phyloP scores from a whole-genome alignment of 306 rosid species.

The Amphicarpaea edgeworthii region DNA sequence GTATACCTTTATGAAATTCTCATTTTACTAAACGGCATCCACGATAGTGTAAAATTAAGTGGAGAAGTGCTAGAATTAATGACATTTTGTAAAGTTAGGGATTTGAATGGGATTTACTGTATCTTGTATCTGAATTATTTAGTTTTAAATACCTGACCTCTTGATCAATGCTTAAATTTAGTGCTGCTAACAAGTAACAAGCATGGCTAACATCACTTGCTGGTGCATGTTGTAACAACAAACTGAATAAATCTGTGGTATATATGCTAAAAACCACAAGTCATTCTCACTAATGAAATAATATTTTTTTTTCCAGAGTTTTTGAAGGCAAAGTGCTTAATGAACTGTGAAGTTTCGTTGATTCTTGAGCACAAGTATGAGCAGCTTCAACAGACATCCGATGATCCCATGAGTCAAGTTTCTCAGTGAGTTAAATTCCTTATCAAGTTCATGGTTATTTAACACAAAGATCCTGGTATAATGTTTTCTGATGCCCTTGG shows the following conservation, averaged over 20 bases:
- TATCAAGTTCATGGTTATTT: constrained; percentile 2
- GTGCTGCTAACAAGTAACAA: too few relatives aligned
- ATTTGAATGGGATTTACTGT: too few relatives aligned
- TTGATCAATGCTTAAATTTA: too few relatives aligned
- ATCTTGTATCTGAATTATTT: too few relatives aligned
- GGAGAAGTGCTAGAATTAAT: not conserved
- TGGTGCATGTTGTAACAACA: constrained; percentile 31
- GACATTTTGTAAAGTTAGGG: not conserved
- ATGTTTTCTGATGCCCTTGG: not conserved
- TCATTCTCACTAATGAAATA: constrained; percentile 23
- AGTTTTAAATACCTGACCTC: too few relatives aligned
- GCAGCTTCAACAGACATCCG: constrained; percentile 95
- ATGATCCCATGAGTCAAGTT: constrained; percentile 89
- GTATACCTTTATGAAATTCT: not conserved
- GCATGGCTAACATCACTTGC: not conserved
- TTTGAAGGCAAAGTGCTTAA: constrained; percentile 93
- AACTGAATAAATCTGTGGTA: too few relatives aligned
- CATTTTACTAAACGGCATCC: not conserved
- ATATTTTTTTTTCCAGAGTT: constrained; percentile 60
- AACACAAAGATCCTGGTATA: constrained; percentile 1
- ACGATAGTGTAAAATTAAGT: not conserved
- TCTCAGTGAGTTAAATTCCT: constrained; percentile 74
- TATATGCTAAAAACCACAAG: too few relatives aligned
- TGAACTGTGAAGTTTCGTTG: constrained; percentile 96
- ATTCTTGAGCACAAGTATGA: constrained; percentile 96